Base-by-base conservation (phyloP, 352 stramenopile species). In the Peronospora destructor region DNA sequence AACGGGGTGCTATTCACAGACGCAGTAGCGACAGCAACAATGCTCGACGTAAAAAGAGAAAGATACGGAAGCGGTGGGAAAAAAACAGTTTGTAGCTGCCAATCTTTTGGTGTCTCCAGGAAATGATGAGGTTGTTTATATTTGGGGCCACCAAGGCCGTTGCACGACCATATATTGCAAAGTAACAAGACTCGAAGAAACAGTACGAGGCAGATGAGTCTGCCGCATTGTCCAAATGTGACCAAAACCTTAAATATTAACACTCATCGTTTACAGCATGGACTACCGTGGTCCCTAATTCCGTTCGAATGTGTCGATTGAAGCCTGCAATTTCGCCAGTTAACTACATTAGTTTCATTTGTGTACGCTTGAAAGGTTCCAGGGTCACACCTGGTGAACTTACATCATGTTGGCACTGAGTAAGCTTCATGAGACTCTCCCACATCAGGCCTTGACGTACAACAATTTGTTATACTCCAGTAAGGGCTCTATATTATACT, bases 11-110 rank as follows among this genome's bases (percentile, higher is more conserved):
- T 25, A 70, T 66, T 53, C 61, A 64, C 35, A 47, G 56, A 28
- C 61, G 56, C 13, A 45, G 54, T 19, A 47, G 45, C 26, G 38
- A 42, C 21, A 64, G 55, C 34, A 52, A 17, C 29, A 49, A 21
- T 35, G 23, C 44, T 16, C 49, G 35, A 30, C 56, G 47, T 4
- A 65, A 62, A 45, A 69, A 57, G 47, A 66, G 40, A 41, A 69
- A 62, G 52, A 45, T 12, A n/a, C 56, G 51, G 2, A 69, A 66
- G 44, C 65, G 38, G 66, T 36, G 28, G 28, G 5, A 7, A 33
- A 33, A 10, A 33, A 33, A 33, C 28, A 33, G 11, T 10, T 13
- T 33, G 1, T 33, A 33, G 23, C 23, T 26, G 23, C 4, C 4
- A 6, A 26, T 26, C 4, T 26, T 21, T 26, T 26, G 4, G 23